These are phyloP conservation scores for Apophysomyces variabilis DNA, from an alignment of 371 early-diverging fungal species.

Conservation along the genomic window DNA sequence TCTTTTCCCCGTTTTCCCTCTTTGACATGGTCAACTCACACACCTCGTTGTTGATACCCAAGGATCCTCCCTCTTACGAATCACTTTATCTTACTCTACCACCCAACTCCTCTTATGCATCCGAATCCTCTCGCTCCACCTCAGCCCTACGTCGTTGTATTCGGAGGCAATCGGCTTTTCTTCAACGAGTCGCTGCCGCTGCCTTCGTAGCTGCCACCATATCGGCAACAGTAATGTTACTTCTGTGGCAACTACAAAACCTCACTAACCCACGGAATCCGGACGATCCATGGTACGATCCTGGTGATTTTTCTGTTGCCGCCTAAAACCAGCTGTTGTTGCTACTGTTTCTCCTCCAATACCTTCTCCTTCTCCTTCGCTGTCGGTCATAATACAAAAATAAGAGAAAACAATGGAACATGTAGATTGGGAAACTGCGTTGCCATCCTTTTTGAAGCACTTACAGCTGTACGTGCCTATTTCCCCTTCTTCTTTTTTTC, in stretches of 20 bases:
- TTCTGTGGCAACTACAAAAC: constrained; percentile 52
- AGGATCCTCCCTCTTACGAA: constrained; percentile 51
- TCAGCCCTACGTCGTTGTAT: constrained; percentile 28
- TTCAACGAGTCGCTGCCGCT: constrained; percentile 45
- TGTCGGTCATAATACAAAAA: background rate
- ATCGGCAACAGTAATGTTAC: constrained; percentile 46
- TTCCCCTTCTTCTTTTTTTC: background rate
- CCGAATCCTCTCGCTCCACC: constrained; percentile 20
- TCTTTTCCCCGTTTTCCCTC: background rate
- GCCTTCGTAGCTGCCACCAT: constrained; percentile 50
- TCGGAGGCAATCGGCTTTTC: constrained; percentile 33
- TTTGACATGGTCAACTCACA: constrained; percentile 11
- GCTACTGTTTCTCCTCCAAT: too few relatives aligned
- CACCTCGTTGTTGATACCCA: constrained; percentile 30
- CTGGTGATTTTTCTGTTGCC: constrained; percentile 13
- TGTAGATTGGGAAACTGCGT: too few relatives aligned
- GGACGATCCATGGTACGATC: constrained; percentile 49
- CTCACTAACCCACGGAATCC: constrained; percentile 40
- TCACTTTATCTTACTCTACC: constrained; percentile 40
- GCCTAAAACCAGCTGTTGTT: background rate
- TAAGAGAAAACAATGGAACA: background rate
- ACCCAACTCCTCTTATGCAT: constrained; percentile 24
- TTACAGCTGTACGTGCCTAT: background rate
- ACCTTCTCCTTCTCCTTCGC: background rate
- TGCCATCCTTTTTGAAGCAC: background rate